Evolutionary conservation across 2,329 filamentous ascomycete species (phyloP).

Genomic region (Arthrobotrys megalospora): DNA sequence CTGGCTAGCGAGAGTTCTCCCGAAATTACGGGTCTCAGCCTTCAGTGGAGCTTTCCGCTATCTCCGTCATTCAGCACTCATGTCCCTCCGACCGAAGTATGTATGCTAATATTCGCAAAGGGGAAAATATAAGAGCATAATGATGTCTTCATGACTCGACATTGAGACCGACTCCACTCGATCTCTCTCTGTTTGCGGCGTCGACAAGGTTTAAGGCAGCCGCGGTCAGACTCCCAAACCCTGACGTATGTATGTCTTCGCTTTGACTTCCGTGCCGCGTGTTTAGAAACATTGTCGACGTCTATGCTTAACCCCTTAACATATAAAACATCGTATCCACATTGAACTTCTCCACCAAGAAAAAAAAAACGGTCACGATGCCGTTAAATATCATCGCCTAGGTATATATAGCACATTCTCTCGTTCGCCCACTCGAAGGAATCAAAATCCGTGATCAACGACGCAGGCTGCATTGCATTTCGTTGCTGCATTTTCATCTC

Average conservation of each 20-base stretch:
- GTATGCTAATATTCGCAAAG: background rate
- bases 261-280: constrained; percentile 49
- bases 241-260: constrained; percentile 35
- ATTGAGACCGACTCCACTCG: constrained; percentile 18
- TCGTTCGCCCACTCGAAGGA: background rate
- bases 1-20: constrained; percentile 53
- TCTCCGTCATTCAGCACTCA: background rate
- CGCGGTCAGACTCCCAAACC: constrained; percentile 30
- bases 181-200: constrained; percentile 10
- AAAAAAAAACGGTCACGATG: constrained; percentile 3
- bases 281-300: constrained; percentile 30
- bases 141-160: constrained; percentile 40
- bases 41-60: constrained; percentile 21
- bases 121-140: constrained; percentile 26
- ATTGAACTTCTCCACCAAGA: constrained; percentile 13
- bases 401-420: constrained; percentile 15
- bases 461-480: constrained; percentile 17
- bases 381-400: background rate
- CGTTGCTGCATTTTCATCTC: constrained; percentile 17
- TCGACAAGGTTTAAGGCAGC: constrained; percentile 50
- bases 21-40: constrained; percentile 56
- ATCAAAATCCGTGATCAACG: background rate
- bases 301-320: constrained; percentile 33
- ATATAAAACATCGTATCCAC: constrained; percentile 27
- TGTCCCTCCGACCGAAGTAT: constrained; percentile 23